Evolutionary conservation across 169 alveolate genomes (phyloP).

Genomic region (Babesia microti): DNA sequence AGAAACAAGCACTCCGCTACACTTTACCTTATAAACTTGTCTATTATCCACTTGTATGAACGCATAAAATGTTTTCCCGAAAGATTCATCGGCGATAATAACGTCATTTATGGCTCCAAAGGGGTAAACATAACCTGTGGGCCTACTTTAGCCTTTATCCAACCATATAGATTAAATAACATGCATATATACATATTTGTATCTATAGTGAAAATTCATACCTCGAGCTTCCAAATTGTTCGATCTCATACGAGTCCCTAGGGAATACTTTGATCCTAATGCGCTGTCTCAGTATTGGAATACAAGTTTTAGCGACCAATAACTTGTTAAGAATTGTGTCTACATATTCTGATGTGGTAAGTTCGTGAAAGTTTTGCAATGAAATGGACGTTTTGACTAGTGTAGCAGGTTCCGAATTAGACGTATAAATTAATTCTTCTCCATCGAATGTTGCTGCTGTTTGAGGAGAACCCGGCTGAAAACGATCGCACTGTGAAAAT

Average conservation of each 20-base stretch:
- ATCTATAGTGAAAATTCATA: neutral
- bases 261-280: slow-evolving; percentile 31
- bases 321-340: slow-evolving; percentile 19
- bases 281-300: slow-evolving; percentile 35
- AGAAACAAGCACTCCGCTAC: slow-evolving; percentile 55
- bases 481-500: slow-evolving; percentile 9
- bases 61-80: slow-evolving; percentile 48
- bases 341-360: slow-evolving; percentile 35
- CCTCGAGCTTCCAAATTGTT: neutral
- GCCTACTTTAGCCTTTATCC: too few relatives aligned
- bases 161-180: too few relatives aligned
- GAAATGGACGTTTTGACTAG: too few relatives aligned
- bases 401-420: too few relatives aligned
- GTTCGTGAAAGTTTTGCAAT: too few relatives aligned
- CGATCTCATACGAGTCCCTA: slow-evolving; percentile 2
- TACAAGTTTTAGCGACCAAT: slow-evolving; percentile 6
- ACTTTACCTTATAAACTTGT: slow-evolving; percentile 42
- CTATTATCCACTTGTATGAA: slow-evolving; percentile 50
- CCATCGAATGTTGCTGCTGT: slow-evolving; percentile 4
- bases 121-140: slow-evolving; percentile 13
- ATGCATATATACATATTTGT: neutral
- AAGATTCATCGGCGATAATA: slow-evolving; percentile 31
- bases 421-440: too few relatives aligned
- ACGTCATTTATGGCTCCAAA: slow-evolving; percentile 42
- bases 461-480: slow-evolving; percentile 7